phyloP scores from a whole-genome alignment of 805 yeast species.

The Candida yuanshanica region DNA sequence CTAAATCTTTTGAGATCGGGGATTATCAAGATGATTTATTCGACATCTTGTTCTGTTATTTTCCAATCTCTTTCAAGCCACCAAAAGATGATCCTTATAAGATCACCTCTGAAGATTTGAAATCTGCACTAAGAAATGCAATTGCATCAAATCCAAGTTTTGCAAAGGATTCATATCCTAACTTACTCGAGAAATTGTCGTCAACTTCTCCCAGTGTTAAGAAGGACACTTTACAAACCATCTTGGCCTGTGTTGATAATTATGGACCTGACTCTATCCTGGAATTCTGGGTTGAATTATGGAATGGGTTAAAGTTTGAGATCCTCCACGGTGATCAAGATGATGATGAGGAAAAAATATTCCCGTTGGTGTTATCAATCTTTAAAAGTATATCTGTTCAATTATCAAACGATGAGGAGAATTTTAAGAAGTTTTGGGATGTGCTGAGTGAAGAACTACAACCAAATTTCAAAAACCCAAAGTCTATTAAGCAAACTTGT shows the following conservation, averaged over 20 bases:
- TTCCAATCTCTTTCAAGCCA: conserved; percentile 92
- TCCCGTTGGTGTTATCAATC: conserved; percentile 38
- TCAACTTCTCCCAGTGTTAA: conserved; percentile 72
- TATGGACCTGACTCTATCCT: conserved; percentile 46
- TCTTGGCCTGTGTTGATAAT: conserved; percentile 47
- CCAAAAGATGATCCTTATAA: conserved; percentile 86
- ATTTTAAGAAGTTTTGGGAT: conserved; percentile 33
- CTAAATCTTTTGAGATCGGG: conserved; percentile 32
- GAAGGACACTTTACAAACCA: conserved; percentile 63
- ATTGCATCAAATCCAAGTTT: conserved; percentile 55
- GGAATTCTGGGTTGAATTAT: conserved; percentile 64
- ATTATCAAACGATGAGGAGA: conserved; percentile 26
- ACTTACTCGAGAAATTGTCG: conserved; percentile 70
- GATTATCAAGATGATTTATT: conserved; percentile 62
- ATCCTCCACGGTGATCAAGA: conserved; percentile 74
- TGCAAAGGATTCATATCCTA: conserved; percentile 71
- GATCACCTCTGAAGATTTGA: conserved; percentile 70
- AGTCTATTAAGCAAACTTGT: conserved; percentile 59
- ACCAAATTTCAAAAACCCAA: conserved; percentile 43
- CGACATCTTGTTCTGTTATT: conserved; percentile 88
- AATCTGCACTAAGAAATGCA: conserved; percentile 52
- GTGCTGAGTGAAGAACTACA: conserved; percentile 45
- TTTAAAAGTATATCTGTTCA: conserved; percentile 39
- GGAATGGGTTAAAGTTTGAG: conserved; percentile 88
- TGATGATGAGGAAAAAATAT: conserved; percentile 34